Base-by-base conservation (phyloP, 257 asterid genomes). In the Oldenlandia corymbosa region DNA sequence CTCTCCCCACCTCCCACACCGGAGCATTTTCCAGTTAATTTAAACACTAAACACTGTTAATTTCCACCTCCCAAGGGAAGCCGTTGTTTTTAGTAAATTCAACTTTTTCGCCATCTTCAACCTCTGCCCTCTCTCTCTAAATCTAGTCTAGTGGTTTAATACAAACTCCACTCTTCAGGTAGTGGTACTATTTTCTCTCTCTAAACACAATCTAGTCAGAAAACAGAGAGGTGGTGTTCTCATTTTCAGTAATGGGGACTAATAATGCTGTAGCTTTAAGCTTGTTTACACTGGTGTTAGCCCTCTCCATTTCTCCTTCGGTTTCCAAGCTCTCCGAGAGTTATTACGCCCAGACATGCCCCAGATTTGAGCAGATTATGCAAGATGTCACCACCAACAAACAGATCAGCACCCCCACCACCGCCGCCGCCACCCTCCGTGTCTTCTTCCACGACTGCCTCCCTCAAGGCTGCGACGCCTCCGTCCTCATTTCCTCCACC, bases 341-440 rank as follows among this genome's bases (percentile, higher is more conserved):
- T 66, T 84, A 71, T 58, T 92, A 92, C 84, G 61, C 66, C 65
- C 65, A 39, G 60, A 60, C 73, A 16, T 92, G 98, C 65, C 97
- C 98, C 18, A 68, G 73, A 36, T 88, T 92, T 57, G 85, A 85
- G 26, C 81, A 79, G 73, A 88, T 92, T 79, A 86, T 88, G 75
- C 73, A 85, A 61, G 84, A 87, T 26, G 77, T 86, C 42, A 84
- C 95, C 73, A 85, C 83, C 47, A 78, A 80, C 87, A 92, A 92
- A 64, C 98, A 92, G 83, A 86, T 92, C 82, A 76, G 65, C 48
- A 84, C 96, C 62, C 98, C 98, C 51, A 92, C 98, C 76, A 92
- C 97, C 60, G 98, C 97, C 69, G 95, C 95, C 79, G 98, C 81
- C 52, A 67, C 95, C 1, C 94, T 91, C 78, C 98, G 98, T 71